phyloP scores from a whole-genome alignment of 164 flowering plant genomes.

The Stephania cephalantha region DNA sequence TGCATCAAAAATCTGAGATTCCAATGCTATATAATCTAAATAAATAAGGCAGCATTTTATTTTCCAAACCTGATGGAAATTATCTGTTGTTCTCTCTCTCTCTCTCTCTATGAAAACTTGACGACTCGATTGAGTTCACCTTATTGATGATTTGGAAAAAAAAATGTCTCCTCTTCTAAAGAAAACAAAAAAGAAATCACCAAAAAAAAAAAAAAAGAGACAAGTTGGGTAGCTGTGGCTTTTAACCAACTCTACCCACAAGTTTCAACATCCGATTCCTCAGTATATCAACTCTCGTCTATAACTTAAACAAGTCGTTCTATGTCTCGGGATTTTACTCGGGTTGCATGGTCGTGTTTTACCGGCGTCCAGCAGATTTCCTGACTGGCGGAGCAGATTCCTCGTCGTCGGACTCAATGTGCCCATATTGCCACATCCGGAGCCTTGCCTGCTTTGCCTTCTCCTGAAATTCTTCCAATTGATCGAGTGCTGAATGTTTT shows the following conservation, averaged over 20 bases:
- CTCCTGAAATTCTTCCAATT: constrained; percentile 62
- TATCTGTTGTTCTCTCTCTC: not conserved
- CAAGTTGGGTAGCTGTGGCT: not conserved
- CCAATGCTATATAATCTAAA: no score
- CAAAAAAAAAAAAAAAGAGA: not conserved
- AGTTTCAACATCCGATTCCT: constrained; percentile 2
- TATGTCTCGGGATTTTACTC: not conserved
- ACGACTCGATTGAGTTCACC: not conserved
- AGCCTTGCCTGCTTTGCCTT: constrained; percentile 54
- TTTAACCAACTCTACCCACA: not conserved
- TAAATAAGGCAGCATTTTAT: no score
- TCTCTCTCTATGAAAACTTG: not conserved
- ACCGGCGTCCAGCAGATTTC: constrained; percentile 66
- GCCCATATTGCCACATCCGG: constrained; percentile 93
- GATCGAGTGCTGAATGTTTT: constrained; percentile 54
- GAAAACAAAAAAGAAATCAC: not conserved
- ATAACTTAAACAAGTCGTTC: not conserved
- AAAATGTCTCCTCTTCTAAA: not conserved
- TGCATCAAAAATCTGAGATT: no score
- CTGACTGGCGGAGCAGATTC: constrained; percentile 56
- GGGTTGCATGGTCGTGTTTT: constrained; percentile 12
- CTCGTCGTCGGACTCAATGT: constrained; percentile 88
- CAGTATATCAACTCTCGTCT: not conserved
- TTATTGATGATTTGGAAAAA: constrained; percentile 2
- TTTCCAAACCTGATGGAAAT: not conserved